Base-by-base conservation (phyloP, 768 basidiomycete genomes). In the Termitomyces bulborhizus region DNA sequence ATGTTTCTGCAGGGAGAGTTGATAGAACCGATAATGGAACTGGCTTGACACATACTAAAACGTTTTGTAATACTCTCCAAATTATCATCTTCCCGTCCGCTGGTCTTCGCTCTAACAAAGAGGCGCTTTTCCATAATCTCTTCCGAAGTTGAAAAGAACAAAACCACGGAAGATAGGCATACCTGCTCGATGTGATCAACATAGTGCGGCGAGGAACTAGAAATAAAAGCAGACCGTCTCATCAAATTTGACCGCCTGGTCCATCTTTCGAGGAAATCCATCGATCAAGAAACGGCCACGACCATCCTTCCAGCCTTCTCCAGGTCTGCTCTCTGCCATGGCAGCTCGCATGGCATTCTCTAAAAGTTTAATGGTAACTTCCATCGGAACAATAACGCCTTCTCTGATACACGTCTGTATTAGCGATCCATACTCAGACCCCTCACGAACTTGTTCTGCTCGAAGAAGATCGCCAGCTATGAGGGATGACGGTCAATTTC, bases 211-310 rank as follows among this genome's bases (percentile, higher is more conserved):
- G 18, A 37, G 50, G 51, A 18, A 39, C 40, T 50, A 9, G 11
- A 42, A 24, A 39, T 50, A 15, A 18, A 18, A 3, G 70, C 81
- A 53, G 61, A 93, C 96, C 46, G 84, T 78, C 62, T 89, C 76
- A 64, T 98, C 96, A 66, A 98, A 99, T 68, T 85, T 85, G 64
- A 86, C 57, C 0, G 95, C 96, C 72, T 99, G 97, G 68, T 99
- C 97, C 93, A 98, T 94, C 77, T 98, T 94, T 57, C 96, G 82
- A 53, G 96, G 97, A 73, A 98, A 98, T 1, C 96, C 97, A 60
- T 99, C 96, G 58, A 99, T 86, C 63, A 98, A 78, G 77, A 98
- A 99, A 45, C 93, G 84, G 34, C 91, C 92, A 51, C 72, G 74
- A 26, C 87, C 90, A 32, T 81, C 73, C 8, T 68, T 69, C 93